Evolutionary conservation across 2,329 filamentous ascomycete genomes (phyloP).

Genomic region (Epichloe sibirici): DNA sequence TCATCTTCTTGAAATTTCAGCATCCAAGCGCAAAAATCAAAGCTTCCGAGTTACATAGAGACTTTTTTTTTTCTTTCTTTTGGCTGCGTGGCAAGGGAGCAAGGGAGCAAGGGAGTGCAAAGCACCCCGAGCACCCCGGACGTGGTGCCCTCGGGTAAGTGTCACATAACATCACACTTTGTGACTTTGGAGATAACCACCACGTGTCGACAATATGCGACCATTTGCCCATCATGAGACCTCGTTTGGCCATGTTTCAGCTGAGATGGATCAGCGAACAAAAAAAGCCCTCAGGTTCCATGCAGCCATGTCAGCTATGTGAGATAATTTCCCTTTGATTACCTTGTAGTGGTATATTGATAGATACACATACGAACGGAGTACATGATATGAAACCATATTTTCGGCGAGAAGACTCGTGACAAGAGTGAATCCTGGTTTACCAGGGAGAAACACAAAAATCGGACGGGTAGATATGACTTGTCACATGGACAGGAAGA

Average conservation of each 20-base stretch:
- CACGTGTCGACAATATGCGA: neutral
- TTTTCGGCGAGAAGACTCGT: neutral
- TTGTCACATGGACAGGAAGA: slow-evolving; percentile 4
- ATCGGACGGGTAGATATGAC: neutral
- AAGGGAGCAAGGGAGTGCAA: neutral
- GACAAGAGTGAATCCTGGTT: neutral
- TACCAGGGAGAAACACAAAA: neutral
- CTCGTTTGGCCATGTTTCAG: neutral
- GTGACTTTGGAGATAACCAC: neutral
- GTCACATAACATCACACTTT: neutral
- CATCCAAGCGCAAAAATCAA: neutral
- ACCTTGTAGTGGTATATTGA: neutral
- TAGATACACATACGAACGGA: neutral
- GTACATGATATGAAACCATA: neutral
- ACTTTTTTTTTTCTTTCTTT: neutral
- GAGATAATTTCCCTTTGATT: neutral
- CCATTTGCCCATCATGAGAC: neutral
- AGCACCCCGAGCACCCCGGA: neutral
- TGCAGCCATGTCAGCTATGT: neutral
- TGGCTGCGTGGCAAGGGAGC: neutral
- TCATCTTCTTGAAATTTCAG: no score
- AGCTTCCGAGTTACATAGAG: neutral
- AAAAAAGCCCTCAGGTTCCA: neutral
- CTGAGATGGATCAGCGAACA: neutral
- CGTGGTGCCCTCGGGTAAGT: neutral